A percentile compares a stretch with the other conserved stretches of the same genome.
These are phyloP conservation scores for Scytalidium sp. DNA, from an alignment of 2,329 filamentous ascomycete genomes.

Conservation along the genomic window DNA sequence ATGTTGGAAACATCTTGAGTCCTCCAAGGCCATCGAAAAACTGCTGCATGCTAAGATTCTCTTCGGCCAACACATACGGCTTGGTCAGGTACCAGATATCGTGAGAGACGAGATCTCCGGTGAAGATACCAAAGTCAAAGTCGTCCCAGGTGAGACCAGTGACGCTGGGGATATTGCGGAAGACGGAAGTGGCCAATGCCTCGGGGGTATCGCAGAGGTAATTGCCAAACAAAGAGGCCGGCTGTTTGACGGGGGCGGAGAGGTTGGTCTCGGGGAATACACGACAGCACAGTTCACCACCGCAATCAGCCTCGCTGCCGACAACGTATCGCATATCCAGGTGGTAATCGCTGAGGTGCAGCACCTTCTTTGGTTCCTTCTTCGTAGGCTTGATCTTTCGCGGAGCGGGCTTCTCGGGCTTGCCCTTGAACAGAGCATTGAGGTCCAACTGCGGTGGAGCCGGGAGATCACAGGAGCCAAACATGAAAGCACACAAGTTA, in stretches of 20 bases:
- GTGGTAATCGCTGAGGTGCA: slow-evolving; percentile 29
- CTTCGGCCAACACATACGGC: no score
- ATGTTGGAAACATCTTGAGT: background rate
- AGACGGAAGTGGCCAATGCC: slow-evolving; percentile 21
- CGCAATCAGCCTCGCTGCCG: slow-evolving; percentile 26
- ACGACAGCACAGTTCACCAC: slow-evolving; percentile 24
- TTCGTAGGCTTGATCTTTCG: background rate
- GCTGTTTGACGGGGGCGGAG: slow-evolving; percentile 13
- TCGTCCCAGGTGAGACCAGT: background rate
- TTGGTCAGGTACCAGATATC: slow-evolving; percentile 5
- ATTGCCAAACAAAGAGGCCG: slow-evolving; percentile 20
- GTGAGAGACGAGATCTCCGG: slow-evolving; percentile 29
- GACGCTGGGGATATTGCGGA: slow-evolving; percentile 15
- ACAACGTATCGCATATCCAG: slow-evolving; percentile 27
- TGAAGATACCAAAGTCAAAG: slow-evolving; percentile 26
- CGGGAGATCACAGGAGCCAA: background rate
- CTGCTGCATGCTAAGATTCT: no score
- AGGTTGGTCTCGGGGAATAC: slow-evolving; percentile 18
- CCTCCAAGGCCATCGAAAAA: no score
- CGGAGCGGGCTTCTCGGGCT: background rate
- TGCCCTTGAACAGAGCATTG: background rate
- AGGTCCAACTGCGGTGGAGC: background rate
- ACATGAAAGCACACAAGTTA: no score
- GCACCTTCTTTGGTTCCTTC: slow-evolving; percentile 12
- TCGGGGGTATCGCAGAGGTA: slow-evolving; percentile 23